Evolutionary conservation across 2,329 filamentous ascomycete genomes (phyloP).

Genomic region (Fusarium anthophilum): DNA sequence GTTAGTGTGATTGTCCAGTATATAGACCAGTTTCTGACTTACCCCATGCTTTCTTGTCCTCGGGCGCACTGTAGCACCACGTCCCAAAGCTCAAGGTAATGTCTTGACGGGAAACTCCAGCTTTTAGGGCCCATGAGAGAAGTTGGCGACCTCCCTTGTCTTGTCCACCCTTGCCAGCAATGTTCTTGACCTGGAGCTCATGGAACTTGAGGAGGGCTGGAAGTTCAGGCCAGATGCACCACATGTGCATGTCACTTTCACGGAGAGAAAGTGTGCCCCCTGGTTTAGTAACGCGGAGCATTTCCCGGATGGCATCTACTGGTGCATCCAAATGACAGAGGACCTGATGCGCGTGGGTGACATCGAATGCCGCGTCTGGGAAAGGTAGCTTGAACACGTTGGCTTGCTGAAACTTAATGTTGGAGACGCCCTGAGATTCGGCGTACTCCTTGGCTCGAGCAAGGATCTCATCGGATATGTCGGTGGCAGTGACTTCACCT

Average conservation of each 20-base stretch:
- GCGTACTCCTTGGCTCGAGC: constrained; percentile 40
- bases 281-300: constrained; percentile 54
- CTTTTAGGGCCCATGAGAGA: constrained; percentile 41
- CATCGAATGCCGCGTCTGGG: constrained; percentile 52
- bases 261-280: constrained; percentile 54
- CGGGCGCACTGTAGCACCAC: constrained; percentile 43
- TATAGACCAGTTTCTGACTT: neutral
- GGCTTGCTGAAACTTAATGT: constrained; percentile 43
- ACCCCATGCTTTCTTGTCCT: constrained; percentile 43
- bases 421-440: constrained; percentile 33
- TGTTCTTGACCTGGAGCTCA: constrained; percentile 28
- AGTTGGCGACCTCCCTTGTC: constrained; percentile 42
- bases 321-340: constrained; percentile 53
- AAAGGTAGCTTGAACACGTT: constrained; percentile 50
- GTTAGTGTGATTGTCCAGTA: neutral
- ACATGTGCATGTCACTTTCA: constrained; percentile 45
- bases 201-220: constrained; percentile 39
- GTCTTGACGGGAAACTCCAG: constrained; percentile 36
- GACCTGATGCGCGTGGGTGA: constrained; percentile 55
- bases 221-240: constrained; percentile 43
- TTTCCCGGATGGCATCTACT: constrained; percentile 50
- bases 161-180: constrained; percentile 40
- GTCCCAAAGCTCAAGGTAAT: constrained; percentile 42
- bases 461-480: constrained; percentile 46
- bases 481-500: constrained; percentile 49